A percentile compares a stretch with the other conserved stretches of the same genome.
Conservation (phyloP, 352 stramenopile genomes). For the Globisporangium spinosum region DNA sequence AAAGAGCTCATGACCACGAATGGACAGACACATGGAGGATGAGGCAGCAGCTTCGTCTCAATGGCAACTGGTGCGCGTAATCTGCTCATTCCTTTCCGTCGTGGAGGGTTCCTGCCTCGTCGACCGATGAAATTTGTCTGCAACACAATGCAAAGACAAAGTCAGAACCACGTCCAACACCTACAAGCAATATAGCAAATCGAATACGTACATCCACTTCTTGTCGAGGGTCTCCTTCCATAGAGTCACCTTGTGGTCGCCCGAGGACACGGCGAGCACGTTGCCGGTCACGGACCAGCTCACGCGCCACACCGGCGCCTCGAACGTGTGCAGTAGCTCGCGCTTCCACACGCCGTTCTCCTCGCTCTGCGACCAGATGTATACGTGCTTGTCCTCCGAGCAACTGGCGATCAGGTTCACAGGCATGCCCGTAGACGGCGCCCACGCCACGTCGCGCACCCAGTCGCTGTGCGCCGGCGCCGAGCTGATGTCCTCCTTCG, state of each 20-base stretch:
- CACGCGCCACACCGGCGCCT: conserved; percentile 97
- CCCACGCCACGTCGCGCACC: conserved; percentile 97
- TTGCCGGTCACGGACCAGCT: conserved; percentile 98
- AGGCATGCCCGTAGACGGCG: conserved; percentile 90
- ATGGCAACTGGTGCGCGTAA: neutral
- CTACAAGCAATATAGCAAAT: neutral
- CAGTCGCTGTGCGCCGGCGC: conserved; percentile 91
- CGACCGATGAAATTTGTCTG: conserved; percentile 88
- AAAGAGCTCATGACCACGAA: neutral
- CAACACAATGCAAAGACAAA: conserved; percentile 13
- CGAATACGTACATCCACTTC: conserved; percentile 89
- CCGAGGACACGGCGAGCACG: conserved; percentile 96
- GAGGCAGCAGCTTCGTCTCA: neutral
- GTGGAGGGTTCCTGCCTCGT: conserved; percentile 79
- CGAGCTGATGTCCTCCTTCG: conserved; percentile 72
- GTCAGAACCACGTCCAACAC: conserved; percentile 1
- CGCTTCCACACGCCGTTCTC: conserved; percentile 85
- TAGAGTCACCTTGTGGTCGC: conserved; percentile 96
- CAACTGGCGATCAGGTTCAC: conserved; percentile 93
- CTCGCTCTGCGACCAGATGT: conserved; percentile 94
- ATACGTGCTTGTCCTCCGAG: conserved; percentile 89
- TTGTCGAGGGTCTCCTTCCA: conserved; percentile 98
- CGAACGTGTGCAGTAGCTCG: conserved; percentile 92
- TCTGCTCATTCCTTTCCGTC: conserved; percentile 59
- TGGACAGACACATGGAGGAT: neutral